Evolutionary conservation across 2,329 filamentous ascomycete species (phyloP), one percentile per base, ranked within the genome.

Genomic region (Epichloe gansuensis): DNA sequence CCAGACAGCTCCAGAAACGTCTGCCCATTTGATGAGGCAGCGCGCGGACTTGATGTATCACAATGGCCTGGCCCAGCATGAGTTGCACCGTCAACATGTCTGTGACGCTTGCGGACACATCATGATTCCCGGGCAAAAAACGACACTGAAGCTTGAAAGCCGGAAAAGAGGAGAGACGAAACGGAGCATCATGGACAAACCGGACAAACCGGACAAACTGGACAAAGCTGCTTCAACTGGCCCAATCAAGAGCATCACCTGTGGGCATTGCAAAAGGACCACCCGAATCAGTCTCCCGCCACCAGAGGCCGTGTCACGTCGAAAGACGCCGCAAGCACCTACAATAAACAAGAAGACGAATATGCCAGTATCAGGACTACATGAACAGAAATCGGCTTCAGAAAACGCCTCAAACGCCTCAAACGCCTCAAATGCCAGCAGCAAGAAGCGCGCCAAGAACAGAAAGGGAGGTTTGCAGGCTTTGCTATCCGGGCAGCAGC

Each of bases 401-500:
- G 17, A 21, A 21, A 21, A 21, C 17, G 17, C 17, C 17, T 21
- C 17, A 8, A 46, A 21, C 17, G 17, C 17, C 17, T 21, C 17
- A 8, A 46, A 35, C 74, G 31, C 31, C 8, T 9, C 31, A 36
- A 81, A 78, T 61, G 74, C 77, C 7, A 79, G 68, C 66, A 83
- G 78, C 67, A 83, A 80, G 66, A 84, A 83, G 67, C 73, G 81
- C 48, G 78, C 81, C 35, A 85, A 81, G 67, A 77, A 70, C 55
- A 72, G 81, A 54, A 86, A 84, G 64, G 77, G 79, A 36, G 81
- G 80, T 1, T 68, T 87, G n/a, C 78, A 84, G 62, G 80, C 81
- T 49, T 63, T 86, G 41, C 68, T 86, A n/a, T 73, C 68, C 4
- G 63, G 74, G 47, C 77, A 79, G 56, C 71, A 70, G 60, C 71